Evolutionary conservation across 768 basidiomycete species (phyloP).

Genomic region (Collybia nuda): DNA sequence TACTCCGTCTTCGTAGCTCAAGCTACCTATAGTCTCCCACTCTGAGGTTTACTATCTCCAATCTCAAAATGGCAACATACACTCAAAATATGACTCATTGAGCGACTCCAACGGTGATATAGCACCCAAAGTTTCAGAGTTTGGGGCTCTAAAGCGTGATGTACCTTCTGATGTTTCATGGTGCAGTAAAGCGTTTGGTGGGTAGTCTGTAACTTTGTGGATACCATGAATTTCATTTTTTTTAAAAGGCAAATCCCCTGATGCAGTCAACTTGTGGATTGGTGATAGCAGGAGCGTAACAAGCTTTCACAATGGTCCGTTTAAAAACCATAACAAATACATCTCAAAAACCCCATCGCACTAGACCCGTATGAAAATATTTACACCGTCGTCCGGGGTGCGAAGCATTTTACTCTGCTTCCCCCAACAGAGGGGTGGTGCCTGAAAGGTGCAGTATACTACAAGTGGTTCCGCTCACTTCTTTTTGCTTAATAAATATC

Average conservation of each 20-base stretch:
- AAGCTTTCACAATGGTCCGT: slow-evolving; percentile 80
- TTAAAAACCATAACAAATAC: background rate
- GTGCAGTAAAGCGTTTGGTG: slow-evolving; percentile 80
- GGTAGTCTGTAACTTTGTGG: slow-evolving; percentile 13
- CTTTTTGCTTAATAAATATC: slow-evolving; percentile 1
- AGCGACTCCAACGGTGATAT: slow-evolving; percentile 16
- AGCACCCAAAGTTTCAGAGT: slow-evolving; percentile 45
- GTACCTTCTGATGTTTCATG: slow-evolving; percentile 70
- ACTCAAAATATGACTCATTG: slow-evolving; percentile 42
- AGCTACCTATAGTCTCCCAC: background rate
- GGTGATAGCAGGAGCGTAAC: slow-evolving; percentile 77
- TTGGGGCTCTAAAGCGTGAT: slow-evolving; percentile 59
- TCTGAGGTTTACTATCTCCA: slow-evolving; percentile 71
- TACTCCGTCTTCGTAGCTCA: background rate
- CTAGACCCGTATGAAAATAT: slow-evolving; percentile 84
- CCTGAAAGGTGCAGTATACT: slow-evolving; percentile 57
- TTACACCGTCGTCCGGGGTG: slow-evolving; percentile 82
- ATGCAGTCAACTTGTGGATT: slow-evolving; percentile 94
- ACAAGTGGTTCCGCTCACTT: background rate
- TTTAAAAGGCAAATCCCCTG: slow-evolving; percentile 57
- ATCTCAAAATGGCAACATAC: slow-evolving; percentile 91
- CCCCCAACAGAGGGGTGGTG: slow-evolving; percentile 91
- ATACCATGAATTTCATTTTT: background rate
- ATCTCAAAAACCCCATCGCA: background rate
- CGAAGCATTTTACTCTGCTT: slow-evolving; percentile 82